Base-by-base conservation (phyloP, 352 stramenopile genomes). In the Globisporangium canariense region DNA sequence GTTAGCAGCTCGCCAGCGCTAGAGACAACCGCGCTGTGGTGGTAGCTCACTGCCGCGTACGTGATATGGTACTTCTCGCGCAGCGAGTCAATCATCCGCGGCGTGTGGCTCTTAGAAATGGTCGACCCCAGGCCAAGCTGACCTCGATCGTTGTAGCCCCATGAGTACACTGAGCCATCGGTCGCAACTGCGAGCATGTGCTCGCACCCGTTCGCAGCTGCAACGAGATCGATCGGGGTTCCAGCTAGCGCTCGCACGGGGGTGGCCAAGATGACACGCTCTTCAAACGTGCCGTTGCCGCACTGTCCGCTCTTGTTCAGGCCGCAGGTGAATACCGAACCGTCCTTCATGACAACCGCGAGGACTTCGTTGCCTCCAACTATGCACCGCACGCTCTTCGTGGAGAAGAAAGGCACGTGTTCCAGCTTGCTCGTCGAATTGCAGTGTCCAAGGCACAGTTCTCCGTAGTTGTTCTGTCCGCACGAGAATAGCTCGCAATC, bases 291-390 rank as follows among this genome's bases (percentile, higher is more conserved):
- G 8, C 88, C 88, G 54, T 93, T 93, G 9, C 88, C 88, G 57
- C 88, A 96, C 65, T 96, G 88, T 0, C 88, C 88, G 58, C 86
- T 96, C 58, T 96, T 96, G 73, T 96, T 96, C 5, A 96, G 73
- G 0, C 88, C 88, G 47, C 88, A 96, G 0, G 86, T 96, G 54
- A 80, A 89, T 11, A 96, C 76, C 7, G 68, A 65, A 2, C 88
- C 88, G 41, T 96, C 88, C 56, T 92, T 92, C 81, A 92, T 89
- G 7, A 96, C 75, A 11, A 94, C 86, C 14, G 79, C 86, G 14
- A 96, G 73, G 10, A 94, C 86, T 72, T 96, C 88, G 54, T 96
- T 96, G 60, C 88, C 88, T 54, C 86, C 88, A 3, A 75, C 67
- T 61, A 96, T 83, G 32, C 86, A 76, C 38, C 84, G 82, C 40